phyloP scores from a whole-genome alignment of 2,329 filamentous ascomycete genomes.

The Drechslerella coelobrocha region DNA sequence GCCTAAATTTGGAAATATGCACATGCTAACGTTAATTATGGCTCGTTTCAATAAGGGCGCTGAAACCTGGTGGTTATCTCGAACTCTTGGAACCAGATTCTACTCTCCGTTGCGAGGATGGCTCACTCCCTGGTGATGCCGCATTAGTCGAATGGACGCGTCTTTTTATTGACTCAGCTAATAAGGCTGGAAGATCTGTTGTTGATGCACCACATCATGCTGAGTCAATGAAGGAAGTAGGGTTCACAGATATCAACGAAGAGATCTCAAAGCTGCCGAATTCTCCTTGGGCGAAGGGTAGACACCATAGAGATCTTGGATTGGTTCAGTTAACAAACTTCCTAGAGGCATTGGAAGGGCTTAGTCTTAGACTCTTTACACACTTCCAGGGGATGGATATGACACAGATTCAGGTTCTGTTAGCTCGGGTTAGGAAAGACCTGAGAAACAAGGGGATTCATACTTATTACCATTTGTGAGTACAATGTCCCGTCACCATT shows the following conservation, averaged over 20 bases:
- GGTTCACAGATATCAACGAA: constrained; percentile 59
- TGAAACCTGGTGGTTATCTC: constrained; percentile 41
- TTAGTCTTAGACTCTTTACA: constrained; percentile 64
- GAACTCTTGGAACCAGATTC: constrained; percentile 50
- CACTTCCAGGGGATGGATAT: constrained; percentile 62
- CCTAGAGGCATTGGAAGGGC: constrained; percentile 63
- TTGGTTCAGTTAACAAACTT: constrained; percentile 53
- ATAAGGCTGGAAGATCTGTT: constrained; percentile 54
- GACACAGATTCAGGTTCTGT: constrained; percentile 63
- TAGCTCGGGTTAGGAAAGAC: constrained; percentile 62
- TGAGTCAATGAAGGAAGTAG: constrained; percentile 56
- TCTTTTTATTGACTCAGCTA: constrained; percentile 55
- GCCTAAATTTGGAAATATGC: neutral
- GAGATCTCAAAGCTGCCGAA: constrained; percentile 61
- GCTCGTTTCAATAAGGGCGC: too few relatives aligned
- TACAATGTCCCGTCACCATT: neutral
- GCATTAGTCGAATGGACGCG: constrained; percentile 56
- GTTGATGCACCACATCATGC: constrained; percentile 47
- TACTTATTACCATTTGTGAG: constrained; percentile 59
- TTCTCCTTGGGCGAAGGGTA: constrained; percentile 62
- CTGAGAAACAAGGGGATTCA: constrained; percentile 58
- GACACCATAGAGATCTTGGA: constrained; percentile 61
- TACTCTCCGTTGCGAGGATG: constrained; percentile 25
- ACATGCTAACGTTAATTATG: neutral
- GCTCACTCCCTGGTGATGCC: constrained; percentile 35